Evolutionary conservation across 345 rosid genomes (phyloP).

Genomic region (Cardamine chenopodiifolia): DNA sequence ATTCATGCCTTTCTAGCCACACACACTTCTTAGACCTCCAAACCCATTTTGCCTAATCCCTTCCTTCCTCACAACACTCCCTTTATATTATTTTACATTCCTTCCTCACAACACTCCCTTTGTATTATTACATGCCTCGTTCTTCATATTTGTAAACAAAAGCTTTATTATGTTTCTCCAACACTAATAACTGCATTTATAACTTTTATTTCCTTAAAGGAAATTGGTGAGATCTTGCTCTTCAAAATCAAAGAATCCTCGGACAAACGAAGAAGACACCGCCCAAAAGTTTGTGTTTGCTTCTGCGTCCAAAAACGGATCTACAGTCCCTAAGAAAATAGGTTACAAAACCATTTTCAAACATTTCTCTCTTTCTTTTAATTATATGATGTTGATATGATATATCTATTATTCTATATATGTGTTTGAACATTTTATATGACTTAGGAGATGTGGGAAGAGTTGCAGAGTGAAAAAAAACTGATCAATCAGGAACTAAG

Average conservation of each 20-base stretch:
- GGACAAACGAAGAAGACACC: slow-evolving; percentile 33
- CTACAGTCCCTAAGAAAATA: slow-evolving; percentile 35
- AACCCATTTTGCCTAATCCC: slow-evolving; percentile 46
- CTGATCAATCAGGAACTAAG: slow-evolving; percentile 56
- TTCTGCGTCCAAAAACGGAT: slow-evolving; percentile 35
- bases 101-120: slow-evolving; percentile 42
- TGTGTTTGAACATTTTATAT: slow-evolving; percentile 37
- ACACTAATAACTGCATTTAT: slow-evolving; percentile 1
- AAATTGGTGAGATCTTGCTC: slow-evolving; percentile 44
- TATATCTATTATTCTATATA: not conserved
- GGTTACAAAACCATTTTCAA: slow-evolving; percentile 31
- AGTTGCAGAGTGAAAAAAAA: slow-evolving; percentile 81
- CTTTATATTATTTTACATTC: slow-evolving; percentile 35
- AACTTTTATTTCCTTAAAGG: not conserved
- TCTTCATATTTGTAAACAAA: slow-evolving; percentile 21
- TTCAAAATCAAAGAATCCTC: slow-evolving; percentile 36
- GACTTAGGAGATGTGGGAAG: slow-evolving; percentile 76
- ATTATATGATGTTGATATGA: slow-evolving; percentile 13
- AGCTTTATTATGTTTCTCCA: not conserved
- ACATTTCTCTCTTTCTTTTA: not conserved
- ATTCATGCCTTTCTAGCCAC: slow-evolving; percentile 48
- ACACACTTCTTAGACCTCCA: slow-evolving; percentile 45
- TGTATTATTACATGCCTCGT: slow-evolving; percentile 30
- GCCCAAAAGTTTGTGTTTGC: slow-evolving; percentile 26
- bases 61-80: slow-evolving; percentile 43